Evolutionary conservation across 192 early-diverging fungal genomes (phyloP), one percentile per base, ranked within the genome.

Genomic region (Coemansia sp.): DNA sequence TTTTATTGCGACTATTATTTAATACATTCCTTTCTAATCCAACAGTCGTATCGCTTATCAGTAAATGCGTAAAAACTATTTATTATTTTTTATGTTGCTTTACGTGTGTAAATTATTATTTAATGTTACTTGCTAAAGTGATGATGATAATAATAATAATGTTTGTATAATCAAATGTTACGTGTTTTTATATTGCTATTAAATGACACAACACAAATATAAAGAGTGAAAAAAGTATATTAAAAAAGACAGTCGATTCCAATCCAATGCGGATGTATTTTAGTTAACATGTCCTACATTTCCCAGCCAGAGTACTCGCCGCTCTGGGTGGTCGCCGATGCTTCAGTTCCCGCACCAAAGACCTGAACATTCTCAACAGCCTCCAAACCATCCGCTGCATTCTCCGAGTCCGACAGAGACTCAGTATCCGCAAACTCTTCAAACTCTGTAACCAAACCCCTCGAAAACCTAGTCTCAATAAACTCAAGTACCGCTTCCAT

Each of bases 401-500:
- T 32, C 11, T 32, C 30, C 6, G 11, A 27, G 25, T 28, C 43
- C 2, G 20, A 10, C 4, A 28, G 5, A 45, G 17, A 10, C 22
- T 45, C 25, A 2, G 13, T 26, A 2, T 5, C 3, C 11, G 24
- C 7, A 10, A 28, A 25, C 23, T 45, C 13, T 11, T 25, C 33
- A 14, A 46, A 47, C 17, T 29, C 40, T 0, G 30, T 18, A 32
- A 70, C n/a, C 9, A 43, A 53, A 1, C 53, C 63, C 5, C 52
- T 53, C 2, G 49, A 58, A 35, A 72, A 55, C 32, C 59, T 58
- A 18, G 20, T 37, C 5, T 32, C 28, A n/a, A 66, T 15, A 58
- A 53, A 73, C 10, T 66, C 64, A 6, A 73, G 28, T 29, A 73
- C 55, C 11, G 46, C 19, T 4, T 27, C 30, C 35, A 52, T 58